Evolutionary conservation across 202 grass and related monocot genomes (phyloP).

Genomic region (Eragrostis tef): DNA sequence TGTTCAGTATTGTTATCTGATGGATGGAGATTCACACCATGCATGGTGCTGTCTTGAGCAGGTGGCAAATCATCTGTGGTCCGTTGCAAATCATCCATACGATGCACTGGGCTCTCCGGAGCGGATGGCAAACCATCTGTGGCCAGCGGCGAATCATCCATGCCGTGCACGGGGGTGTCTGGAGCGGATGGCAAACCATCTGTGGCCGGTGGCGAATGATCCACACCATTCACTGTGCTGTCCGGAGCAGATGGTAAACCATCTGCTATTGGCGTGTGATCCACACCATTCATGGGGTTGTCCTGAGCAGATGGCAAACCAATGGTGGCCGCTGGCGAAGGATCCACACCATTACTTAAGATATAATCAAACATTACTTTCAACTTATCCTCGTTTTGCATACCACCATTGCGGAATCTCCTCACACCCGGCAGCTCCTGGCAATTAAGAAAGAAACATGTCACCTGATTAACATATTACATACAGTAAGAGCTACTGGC

Average conservation of each 20-base stretch:
- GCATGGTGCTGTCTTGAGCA: not conserved
- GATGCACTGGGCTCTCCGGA: not conserved
- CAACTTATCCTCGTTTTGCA: conserved; percentile 43
- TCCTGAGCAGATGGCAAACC: conserved; percentile 21
- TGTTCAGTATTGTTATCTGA: conserved; percentile 26
- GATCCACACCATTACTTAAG: conserved; percentile 40
- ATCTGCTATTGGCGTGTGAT: conserved; percentile 3
- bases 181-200: conserved; percentile 14
- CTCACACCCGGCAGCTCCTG: conserved; percentile 56
- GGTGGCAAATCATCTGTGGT: not conserved
- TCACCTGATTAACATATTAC: not conserved
- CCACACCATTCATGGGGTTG: not conserved
- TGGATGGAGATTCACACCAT: conserved; percentile 35
- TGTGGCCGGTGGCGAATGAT: not conserved
- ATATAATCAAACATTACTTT: conserved; percentile 54
- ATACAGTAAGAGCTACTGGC: not conserved
- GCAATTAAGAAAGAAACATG: not conserved
- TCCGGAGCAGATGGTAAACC: conserved; percentile 17
- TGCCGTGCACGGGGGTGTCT: not conserved
- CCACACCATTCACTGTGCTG: not conserved
- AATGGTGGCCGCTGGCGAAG: not conserved
- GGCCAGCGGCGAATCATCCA: not conserved
- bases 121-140: conserved; percentile 7
- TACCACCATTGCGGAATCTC: conserved; percentile 37
- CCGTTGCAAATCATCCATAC: not conserved